Percentiles rank a stretch among this genome's conserved stretches.
phyloP scores from a whole-genome alignment of 176 grass and related monocot species.

The Carex myosuroides region DNA sequence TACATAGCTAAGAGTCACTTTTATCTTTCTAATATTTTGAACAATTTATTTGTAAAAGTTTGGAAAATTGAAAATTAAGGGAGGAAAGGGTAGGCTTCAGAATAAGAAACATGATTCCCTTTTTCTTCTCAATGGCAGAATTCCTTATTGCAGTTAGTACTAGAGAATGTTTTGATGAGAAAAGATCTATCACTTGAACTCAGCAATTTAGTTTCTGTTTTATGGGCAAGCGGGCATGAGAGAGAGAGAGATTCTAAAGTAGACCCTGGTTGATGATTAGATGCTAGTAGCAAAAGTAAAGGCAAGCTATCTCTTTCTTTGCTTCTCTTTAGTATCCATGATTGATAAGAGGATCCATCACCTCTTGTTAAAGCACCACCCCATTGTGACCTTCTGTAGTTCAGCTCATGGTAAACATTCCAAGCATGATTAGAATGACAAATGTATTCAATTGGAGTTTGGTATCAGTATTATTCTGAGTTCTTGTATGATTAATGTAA shows the following conservation, averaged over 20 bases:
- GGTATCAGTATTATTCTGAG: background rate
- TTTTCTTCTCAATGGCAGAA: background rate
- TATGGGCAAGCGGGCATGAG: background rate
- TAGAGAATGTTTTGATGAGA: background rate
- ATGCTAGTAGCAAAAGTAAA: conserved; percentile 7
- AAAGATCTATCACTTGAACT: background rate
- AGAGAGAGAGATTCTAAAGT: background rate
- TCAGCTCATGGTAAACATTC: background rate
- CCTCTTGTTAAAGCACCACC: background rate
- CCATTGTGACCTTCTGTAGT: background rate
- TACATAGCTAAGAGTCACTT: background rate
- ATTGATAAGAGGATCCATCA: conserved; percentile 1
- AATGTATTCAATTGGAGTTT: background rate
- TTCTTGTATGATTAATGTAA: background rate
- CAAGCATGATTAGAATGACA: background rate
- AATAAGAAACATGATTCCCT: background rate
- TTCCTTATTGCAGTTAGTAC: background rate
- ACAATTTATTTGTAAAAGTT: background rate
- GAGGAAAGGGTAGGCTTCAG: background rate
- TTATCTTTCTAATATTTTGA: background rate
- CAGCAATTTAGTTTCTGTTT: background rate
- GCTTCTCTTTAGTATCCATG: background rate
- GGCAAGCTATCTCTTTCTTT: background rate
- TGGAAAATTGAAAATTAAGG: background rate
- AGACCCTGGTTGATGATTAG: background rate